A percentile compares a stretch with the other conserved stretches of the same genome.
Conservation (phyloP, 306 rosid species). For the Quercus alba region DNA sequence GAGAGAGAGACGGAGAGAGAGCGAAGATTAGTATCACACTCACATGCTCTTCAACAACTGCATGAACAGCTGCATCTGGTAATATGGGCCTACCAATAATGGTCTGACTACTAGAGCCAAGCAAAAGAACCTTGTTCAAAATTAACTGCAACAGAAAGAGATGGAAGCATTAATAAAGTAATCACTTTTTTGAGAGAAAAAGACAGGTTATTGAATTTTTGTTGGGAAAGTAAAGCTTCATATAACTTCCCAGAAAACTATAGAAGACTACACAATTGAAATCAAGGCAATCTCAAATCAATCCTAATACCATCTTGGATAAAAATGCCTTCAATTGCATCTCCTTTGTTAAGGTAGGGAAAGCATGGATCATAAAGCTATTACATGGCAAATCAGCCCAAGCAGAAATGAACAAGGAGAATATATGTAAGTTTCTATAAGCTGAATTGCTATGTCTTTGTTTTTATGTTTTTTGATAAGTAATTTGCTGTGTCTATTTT, state of each 20-base stretch:
- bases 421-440: not conserved
- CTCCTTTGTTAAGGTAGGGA: too few relatives aligned
- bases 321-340: not conserved
- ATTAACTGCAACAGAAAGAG: constrained; percentile 56
- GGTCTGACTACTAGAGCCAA: constrained; percentile 82
- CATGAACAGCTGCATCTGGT: constrained; percentile 83
- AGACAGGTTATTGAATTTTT: not conserved
- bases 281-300: not conserved
- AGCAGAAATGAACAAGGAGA: not conserved
- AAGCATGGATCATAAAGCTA: not conserved
- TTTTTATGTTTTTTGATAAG: too few relatives aligned
- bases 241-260: not conserved
- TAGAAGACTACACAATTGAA: not conserved
- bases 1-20: not conserved
- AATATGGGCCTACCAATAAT: constrained; percentile 83
- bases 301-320: not conserved
- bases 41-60: constrained; percentile 96
- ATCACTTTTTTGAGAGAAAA: constrained; percentile 1
- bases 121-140: constrained; percentile 72
- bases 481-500: too few relatives aligned
- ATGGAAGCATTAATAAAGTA: constrained; percentile 2
- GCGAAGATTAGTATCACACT: constrained; percentile 21
- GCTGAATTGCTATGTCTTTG: too few relatives aligned
- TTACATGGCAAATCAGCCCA: not conserved
- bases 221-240: not conserved